Conservation (phyloP, 208 protist genomes). For the Trypanosoma caninum region DNA sequence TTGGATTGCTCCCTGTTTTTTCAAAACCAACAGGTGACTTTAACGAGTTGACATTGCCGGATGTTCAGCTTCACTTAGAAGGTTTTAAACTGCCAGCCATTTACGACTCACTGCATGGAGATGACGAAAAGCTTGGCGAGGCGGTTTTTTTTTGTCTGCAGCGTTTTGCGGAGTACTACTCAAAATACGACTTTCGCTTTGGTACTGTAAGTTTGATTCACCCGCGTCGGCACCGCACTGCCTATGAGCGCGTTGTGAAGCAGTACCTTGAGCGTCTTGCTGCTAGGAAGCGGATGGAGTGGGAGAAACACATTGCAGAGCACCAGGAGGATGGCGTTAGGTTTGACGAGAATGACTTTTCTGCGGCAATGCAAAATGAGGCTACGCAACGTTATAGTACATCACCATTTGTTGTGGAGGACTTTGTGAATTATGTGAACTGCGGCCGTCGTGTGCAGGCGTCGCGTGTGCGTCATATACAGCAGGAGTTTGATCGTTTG, state of each 20-base stretch:
- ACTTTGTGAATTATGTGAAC: slow-evolving; percentile 91
- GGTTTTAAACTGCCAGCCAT: slow-evolving; percentile 61
- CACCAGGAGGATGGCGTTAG: slow-evolving; percentile 39
- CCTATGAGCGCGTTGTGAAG: slow-evolving; percentile 63
- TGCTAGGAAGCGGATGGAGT: slow-evolving; percentile 50
- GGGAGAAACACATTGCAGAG: slow-evolving; percentile 42
- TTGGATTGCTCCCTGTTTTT: slow-evolving; percentile 82
- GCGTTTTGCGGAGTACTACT: slow-evolving; percentile 87
- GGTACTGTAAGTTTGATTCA: slow-evolving; percentile 85
- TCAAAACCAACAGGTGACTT: slow-evolving; percentile 49
- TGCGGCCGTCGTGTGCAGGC: slow-evolving; percentile 64
- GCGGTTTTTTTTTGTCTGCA: slow-evolving; percentile 80
- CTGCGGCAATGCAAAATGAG: slow-evolving; percentile 58
- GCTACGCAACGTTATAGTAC: slow-evolving; percentile 44
- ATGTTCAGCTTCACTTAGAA: slow-evolving; percentile 43
- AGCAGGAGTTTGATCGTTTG: slow-evolving; percentile 57
- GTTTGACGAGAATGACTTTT: slow-evolving; percentile 55
- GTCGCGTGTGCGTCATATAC: slow-evolving; percentile 41
- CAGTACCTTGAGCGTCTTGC: slow-evolving; percentile 48
- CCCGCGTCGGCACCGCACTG: slow-evolving; percentile 68
- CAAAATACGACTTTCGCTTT: slow-evolving; percentile 71
- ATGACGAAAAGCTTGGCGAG: slow-evolving; percentile 83
- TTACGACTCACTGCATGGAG: slow-evolving; percentile 67
- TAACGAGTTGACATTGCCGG: slow-evolving; percentile 67
- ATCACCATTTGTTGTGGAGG: slow-evolving; percentile 78